Evolutionary conservation across 1,284 basidiomycete genomes (phyloP).

Genomic region (Vanrija sp.): DNA sequence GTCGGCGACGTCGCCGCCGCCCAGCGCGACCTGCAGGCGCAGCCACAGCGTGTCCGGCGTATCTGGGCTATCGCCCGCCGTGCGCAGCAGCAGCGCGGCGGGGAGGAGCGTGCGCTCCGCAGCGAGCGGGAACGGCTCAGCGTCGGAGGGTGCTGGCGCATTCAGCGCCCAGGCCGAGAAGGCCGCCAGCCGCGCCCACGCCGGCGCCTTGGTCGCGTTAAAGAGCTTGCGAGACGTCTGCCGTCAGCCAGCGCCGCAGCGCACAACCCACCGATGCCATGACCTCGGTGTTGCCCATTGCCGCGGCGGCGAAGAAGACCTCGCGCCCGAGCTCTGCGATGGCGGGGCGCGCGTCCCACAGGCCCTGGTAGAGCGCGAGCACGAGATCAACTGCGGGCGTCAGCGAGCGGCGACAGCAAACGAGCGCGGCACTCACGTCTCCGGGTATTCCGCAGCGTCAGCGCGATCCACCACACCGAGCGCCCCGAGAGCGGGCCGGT

Average conservation of each 20-base stretch:
- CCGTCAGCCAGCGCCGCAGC: neutral
- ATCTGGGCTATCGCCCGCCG: conserved; percentile 12
- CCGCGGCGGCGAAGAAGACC: conserved; percentile 33
- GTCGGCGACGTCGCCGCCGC: conserved; percentile 19
- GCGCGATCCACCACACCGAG: conserved; percentile 23
- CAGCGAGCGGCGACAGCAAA: neutral
- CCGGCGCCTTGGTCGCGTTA: conserved; percentile 28
- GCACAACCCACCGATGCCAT: conserved; percentile 22
- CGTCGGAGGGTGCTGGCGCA: conserved; percentile 3
- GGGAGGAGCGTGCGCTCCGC: conserved; percentile 20
- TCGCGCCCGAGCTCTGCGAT: conserved; percentile 31
- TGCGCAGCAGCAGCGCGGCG: conserved; percentile 25
- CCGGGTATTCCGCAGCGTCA: conserved; percentile 27
- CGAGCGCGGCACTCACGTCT: conserved; percentile 24
- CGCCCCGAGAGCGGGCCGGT: conserved; percentile 27
- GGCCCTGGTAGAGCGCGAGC: conserved; percentile 24
- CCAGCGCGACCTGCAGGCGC: conserved; percentile 31
- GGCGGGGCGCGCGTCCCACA: conserved; percentile 26
- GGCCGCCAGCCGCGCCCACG: conserved; percentile 38
- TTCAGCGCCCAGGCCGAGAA: conserved; percentile 18
- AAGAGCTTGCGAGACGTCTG: conserved; percentile 34
- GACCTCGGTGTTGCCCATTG: conserved; percentile 23
- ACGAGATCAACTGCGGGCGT: conserved; percentile 32
- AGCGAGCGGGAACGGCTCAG: conserved; percentile 16
- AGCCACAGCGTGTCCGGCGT: conserved; percentile 41